Evolutionary conservation across 306 rosid species (phyloP).

Genomic region (Acmispon strigosus): DNA sequence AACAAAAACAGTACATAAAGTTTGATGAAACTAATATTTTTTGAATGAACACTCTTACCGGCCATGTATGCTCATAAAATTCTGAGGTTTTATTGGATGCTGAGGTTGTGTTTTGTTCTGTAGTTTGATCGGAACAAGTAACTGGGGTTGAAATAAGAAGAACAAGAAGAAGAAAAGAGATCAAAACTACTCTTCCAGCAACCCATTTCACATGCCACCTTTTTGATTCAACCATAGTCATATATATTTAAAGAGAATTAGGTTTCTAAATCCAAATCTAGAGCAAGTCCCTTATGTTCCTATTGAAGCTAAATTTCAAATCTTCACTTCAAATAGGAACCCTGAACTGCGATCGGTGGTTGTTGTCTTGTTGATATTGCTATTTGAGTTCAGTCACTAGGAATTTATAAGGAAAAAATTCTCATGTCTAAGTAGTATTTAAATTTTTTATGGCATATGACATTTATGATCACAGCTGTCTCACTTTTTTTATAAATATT

Average conservation of each 20-base stretch:
- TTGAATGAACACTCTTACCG: conserved; percentile 37
- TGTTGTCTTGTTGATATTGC: no score
- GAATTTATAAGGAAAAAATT: background rate
- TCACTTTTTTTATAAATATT: no score
- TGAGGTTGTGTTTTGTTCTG: background rate
- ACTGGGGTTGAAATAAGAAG: conserved; percentile 19
- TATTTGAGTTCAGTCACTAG: background rate
- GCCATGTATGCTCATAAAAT: conserved; percentile 61
- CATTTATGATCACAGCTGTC: no score
- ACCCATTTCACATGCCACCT: conserved; percentile 34
- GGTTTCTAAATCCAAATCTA: no score
- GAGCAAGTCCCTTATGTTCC: no score
- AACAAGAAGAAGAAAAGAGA: conserved; percentile 26
- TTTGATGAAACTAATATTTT: no score
- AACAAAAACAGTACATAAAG: no score
- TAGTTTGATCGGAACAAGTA: conserved; percentile 35
- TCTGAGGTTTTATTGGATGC: background rate
- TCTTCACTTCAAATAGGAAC: no score
- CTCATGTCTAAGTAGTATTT: no score
- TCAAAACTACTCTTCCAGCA: conserved; percentile 26
- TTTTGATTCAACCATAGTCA: conserved; percentile 20
- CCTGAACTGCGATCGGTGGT: background rate
- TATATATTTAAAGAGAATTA: background rate
- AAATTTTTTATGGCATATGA: no score
- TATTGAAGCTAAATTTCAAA: no score